These are phyloP conservation scores for Castanea crenata DNA, from an alignment of 306 rosid genomes.

Conservation along the genomic window DNA sequence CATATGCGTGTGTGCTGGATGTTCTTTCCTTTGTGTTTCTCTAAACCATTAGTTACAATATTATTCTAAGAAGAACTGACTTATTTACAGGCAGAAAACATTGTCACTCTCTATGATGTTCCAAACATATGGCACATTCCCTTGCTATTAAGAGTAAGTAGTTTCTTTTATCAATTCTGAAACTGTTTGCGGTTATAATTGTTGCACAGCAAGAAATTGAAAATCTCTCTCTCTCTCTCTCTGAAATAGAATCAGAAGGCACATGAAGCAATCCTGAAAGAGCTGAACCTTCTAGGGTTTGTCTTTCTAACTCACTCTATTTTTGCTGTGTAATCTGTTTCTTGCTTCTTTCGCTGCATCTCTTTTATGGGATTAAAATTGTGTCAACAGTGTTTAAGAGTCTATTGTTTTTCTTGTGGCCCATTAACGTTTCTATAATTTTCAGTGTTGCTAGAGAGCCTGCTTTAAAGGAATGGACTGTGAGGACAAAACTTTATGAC, in stretches of 20 bases:
- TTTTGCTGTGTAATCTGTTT: conserved; percentile 7
- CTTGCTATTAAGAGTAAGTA: conserved; percentile 74
- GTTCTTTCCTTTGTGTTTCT: conserved; percentile 14
- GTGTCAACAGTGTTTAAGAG: background rate
- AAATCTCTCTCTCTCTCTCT: conserved; percentile 1
- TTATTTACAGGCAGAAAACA: conserved; percentile 62
- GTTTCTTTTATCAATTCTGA: conserved; percentile 2
- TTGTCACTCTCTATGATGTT: conserved; percentile 87
- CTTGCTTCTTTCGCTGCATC: conserved; percentile 1
- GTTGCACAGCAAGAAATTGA: background rate
- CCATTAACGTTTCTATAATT: conserved; percentile 13
- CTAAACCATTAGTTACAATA: background rate
- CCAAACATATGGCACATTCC: conserved; percentile 98
- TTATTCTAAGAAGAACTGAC: background rate
- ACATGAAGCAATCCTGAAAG: conserved; percentile 84
- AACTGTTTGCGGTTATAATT: conserved; percentile 7
- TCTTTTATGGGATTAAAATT: background rate
- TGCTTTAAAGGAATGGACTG: conserved; percentile 67
- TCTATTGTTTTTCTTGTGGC: background rate
- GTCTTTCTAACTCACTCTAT: conserved; percentile 34
- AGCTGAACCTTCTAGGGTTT: conserved; percentile 66
- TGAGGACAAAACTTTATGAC: conserved; percentile 56
- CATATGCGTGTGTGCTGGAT: background rate
- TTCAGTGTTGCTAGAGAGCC: conserved; percentile 59
- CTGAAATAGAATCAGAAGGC: conserved; percentile 76